Percentiles rank a stretch among this genome's conserved stretches.
Conservation (phyloP, 305 asterid genomes). For the Fraxinus albicans region DNA sequence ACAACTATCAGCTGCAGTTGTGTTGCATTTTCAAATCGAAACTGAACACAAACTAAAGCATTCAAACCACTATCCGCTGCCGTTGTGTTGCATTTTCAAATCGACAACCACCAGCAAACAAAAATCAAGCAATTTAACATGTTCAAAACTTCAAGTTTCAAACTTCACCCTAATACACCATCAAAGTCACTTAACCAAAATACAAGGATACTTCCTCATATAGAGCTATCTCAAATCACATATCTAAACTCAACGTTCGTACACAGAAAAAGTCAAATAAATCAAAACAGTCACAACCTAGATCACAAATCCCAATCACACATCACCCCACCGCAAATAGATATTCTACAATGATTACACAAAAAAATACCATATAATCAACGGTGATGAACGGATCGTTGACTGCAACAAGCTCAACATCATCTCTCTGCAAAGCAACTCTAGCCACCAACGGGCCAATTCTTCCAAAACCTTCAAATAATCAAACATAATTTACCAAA, state of each 20-base stretch:
- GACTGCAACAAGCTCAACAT: constrained; percentile 58
- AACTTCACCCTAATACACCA: constrained; percentile 7
- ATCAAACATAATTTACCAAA: constrained; percentile 9
- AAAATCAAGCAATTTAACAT: constrained; percentile 15
- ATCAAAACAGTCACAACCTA: constrained; percentile 22
- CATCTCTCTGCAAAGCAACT: constrained; percentile 58
- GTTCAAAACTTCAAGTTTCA: neutral
- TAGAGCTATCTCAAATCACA: constrained; percentile 26
- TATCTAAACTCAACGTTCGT: neutral
- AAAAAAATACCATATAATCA: constrained; percentile 47
- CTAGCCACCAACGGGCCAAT: constrained; percentile 53
- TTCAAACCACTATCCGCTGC: constrained; percentile 2
- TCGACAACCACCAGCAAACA: constrained; percentile 1
- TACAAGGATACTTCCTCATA: constrained; percentile 11
- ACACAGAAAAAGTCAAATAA: constrained; percentile 27
- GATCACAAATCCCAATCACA: constrained; percentile 26
- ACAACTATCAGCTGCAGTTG: constrained; percentile 2
- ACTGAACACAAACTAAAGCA: constrained; percentile 19
- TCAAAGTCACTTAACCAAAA: constrained; percentile 16
- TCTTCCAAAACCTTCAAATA: constrained; percentile 46
- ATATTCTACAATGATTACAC: too few relatives aligned
- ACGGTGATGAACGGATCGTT: constrained; percentile 54
- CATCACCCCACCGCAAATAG: constrained; percentile 23
- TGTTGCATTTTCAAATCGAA: constrained; percentile 17
- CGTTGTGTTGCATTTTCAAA: constrained; percentile 4